These are phyloP conservation scores for Erigeron philadelphicus DNA, from an alignment of 140 eudicot genomes.

Conservation along the genomic window DNA sequence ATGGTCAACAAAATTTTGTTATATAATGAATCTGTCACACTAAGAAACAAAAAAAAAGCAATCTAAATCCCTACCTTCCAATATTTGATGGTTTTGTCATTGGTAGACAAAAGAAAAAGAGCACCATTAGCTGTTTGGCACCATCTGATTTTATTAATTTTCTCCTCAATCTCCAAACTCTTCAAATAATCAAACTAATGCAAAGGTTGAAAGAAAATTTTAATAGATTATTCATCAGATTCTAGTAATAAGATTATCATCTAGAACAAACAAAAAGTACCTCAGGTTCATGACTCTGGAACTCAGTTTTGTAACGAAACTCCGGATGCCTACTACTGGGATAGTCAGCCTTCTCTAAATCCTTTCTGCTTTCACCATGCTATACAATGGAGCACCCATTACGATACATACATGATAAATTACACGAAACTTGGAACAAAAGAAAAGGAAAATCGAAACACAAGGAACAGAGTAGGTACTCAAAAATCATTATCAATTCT, in stretches of 20 bases:
- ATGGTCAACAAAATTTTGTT: constrained; percentile 7
- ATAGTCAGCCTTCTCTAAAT: constrained; percentile 66
- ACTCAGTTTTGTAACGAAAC: constrained; percentile 94
- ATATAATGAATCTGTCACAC: constrained; percentile 1
- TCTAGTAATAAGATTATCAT: neutral
- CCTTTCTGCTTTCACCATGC: constrained; percentile 76
- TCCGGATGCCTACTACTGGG: constrained; percentile 82
- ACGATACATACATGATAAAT: constrained; percentile 2
- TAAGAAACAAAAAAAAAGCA: neutral
- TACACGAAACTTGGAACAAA: neutral
- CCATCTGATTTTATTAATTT: constrained; percentile 95
- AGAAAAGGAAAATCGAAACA: neutral
- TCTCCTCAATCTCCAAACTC: constrained; percentile 99
- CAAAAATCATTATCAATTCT: constrained; percentile 4
- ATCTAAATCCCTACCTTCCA: constrained; percentile 63
- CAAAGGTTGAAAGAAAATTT: constrained; percentile 22
- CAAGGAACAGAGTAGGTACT: neutral
- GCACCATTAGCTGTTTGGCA: constrained; percentile 93
- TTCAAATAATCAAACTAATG: constrained; percentile 92
- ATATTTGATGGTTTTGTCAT: constrained; percentile 90
- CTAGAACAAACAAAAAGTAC: constrained; percentile 26
- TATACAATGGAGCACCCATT: constrained; percentile 25
- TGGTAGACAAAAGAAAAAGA: constrained; percentile 88
- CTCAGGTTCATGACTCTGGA: constrained; percentile 99
- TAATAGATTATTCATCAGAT: constrained; percentile 11